Conservation (phyloP, 164 flowering plant genomes). For the Nymphaea colorata region DNA sequence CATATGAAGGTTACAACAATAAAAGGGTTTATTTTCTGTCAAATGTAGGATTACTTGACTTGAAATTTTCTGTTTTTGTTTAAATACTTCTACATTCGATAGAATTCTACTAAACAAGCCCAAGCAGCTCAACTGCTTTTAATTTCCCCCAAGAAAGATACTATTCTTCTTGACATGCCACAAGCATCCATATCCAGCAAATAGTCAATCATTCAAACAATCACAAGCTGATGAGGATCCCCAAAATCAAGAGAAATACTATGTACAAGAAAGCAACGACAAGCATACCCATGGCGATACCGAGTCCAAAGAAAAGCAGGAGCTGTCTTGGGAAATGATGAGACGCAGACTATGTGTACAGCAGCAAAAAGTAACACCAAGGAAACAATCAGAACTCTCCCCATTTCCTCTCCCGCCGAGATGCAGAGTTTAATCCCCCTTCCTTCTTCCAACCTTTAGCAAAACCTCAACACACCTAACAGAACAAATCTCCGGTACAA, state of each 20-base stretch:
- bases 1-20: no score
- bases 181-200: not conserved
- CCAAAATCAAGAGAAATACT: not conserved
- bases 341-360: slow-evolving; percentile 13
- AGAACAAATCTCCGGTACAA: no score
- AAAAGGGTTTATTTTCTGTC: no score
- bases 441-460: not conserved
- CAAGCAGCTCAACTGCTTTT: not conserved
- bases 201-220: not conserved
- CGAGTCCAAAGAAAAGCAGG: slow-evolving; percentile 70
- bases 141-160: not conserved
- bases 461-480: no score
- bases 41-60: no score
- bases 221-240: not conserved
- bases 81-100: no score
- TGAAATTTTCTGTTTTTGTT: no score
- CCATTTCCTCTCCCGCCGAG: slow-evolving; percentile 6
- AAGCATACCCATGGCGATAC: slow-evolving; percentile 22
- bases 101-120: not conserved
- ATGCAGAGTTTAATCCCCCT: not conserved
- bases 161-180: not conserved
- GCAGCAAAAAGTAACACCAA: slow-evolving; percentile 11
- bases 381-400: slow-evolving; percentile 1
- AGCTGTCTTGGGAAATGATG: slow-evolving; percentile 20
- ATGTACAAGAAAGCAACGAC: not conserved